Conservation (phyloP, 495 filamentous ascomycete genomes). For the Recurvomyces mirabilis region DNA sequence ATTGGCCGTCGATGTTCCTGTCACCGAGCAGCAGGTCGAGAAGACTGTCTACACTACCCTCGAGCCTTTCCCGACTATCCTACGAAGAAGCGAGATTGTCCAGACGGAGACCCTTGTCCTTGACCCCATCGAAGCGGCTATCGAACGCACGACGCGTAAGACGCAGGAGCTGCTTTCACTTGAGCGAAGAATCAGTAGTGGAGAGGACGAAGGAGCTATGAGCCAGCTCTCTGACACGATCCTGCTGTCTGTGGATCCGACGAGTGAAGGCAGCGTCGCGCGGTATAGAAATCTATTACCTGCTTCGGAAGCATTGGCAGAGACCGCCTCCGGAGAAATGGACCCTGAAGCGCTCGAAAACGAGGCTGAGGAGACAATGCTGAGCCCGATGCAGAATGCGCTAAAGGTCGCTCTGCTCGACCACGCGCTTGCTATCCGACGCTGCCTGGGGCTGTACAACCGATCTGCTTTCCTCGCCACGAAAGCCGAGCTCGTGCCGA, state of each 20-base stretch:
- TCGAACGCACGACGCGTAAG: constrained; percentile 86
- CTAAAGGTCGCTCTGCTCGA: constrained; percentile 79
- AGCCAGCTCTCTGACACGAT: constrained; percentile 60
- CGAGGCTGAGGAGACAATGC: constrained; percentile 36
- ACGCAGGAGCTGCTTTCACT: constrained; percentile 68
- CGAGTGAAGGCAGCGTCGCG: constrained; percentile 57
- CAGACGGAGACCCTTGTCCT: constrained; percentile 52
- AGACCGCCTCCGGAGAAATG: constrained; percentile 30
- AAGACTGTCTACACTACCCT: constrained; percentile 77
- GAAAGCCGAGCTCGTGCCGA: constrained; percentile 39
- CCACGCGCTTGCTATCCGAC: constrained; percentile 76
- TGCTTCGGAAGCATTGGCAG: constrained; percentile 32
- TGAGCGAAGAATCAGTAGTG: constrained; percentile 63
- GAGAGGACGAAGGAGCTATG: constrained; percentile 51
- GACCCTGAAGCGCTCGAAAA: constrained; percentile 29
- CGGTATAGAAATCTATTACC: constrained; percentile 65
- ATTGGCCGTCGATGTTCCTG: constrained; percentile 46
- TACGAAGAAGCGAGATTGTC: constrained; percentile 78
- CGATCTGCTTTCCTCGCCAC: constrained; percentile 49
- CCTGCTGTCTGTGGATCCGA: constrained; percentile 56
- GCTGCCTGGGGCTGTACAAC: constrained; percentile 59
- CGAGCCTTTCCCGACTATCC: constrained; percentile 82
- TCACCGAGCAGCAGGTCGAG: constrained; percentile 65
- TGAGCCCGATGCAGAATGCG: constrained; percentile 66
- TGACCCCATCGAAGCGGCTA: constrained; percentile 69